Evolutionary conservation across 441 rosid genomes (phyloP).

Genomic region (Cnidoscolus chayamansa): DNA sequence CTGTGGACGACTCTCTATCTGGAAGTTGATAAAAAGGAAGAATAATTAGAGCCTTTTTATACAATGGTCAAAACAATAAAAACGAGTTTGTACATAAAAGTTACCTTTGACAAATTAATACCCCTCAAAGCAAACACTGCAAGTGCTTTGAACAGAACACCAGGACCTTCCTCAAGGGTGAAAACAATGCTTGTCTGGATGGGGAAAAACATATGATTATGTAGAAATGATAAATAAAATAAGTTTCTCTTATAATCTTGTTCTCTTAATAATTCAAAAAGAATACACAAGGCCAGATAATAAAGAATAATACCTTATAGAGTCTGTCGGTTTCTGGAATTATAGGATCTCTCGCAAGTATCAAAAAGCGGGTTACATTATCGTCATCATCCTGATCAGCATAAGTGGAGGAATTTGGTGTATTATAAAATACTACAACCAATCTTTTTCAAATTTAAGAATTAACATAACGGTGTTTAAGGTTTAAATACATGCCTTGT

Average conservation of each 20-base stretch:
- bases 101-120: conserved; percentile 77
- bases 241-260: neutral
- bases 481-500: neutral
- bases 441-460: conserved; percentile 10
- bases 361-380: conserved; percentile 79
- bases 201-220: neutral
- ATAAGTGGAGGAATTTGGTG: conserved; percentile 21
- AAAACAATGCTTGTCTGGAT: conserved; percentile 89
- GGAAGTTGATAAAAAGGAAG: conserved; percentile 22
- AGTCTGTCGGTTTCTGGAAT: conserved; percentile 65
- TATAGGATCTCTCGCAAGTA: conserved; percentile 89
- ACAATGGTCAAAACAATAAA: conserved; percentile 5
- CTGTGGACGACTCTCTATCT: conserved; percentile 93
- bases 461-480: neutral
- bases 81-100: conserved; percentile 4
- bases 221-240: neutral
- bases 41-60: conserved; percentile 10
- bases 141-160: conserved; percentile 81
- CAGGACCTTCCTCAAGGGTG: conserved; percentile 89
- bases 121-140: conserved; percentile 80
- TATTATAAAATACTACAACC: conserved; percentile 11
- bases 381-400: conserved; percentile 62
- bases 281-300: conserved; percentile 2
- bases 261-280: neutral
- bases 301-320: conserved; percentile 51